These are phyloP conservation scores for Thyridium curvatum DNA, from an alignment of 2,329 filamentous ascomycete genomes.

Conservation along the genomic window DNA sequence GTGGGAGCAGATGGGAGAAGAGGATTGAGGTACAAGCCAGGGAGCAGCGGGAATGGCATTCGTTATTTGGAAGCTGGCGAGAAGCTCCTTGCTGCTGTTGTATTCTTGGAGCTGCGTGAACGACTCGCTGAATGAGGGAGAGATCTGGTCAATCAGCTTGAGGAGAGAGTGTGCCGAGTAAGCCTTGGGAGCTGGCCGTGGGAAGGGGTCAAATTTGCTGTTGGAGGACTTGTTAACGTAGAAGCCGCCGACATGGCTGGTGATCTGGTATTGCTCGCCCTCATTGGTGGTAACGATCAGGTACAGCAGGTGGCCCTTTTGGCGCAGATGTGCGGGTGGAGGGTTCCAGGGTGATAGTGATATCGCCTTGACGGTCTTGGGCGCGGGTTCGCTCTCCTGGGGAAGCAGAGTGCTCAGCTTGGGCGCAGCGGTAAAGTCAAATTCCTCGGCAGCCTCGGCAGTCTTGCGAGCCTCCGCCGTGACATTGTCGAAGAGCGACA, in stretches of 20 bases:
- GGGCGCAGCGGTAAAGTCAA: constrained; percentile 68
- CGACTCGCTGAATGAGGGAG: constrained; percentile 71
- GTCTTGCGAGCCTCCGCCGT: constrained; percentile 34
- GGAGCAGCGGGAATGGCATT: constrained; percentile 89
- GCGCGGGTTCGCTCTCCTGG: constrained; percentile 56
- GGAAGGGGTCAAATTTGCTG: constrained; percentile 87
- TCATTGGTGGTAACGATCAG: constrained; percentile 85
- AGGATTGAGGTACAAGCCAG: constrained; percentile 74
- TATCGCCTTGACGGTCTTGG: constrained; percentile 87
- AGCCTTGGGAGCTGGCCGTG: constrained; percentile 71
- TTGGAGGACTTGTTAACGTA: constrained; percentile 96
- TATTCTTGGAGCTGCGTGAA: constrained; percentile 78
- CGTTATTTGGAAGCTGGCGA: constrained; percentile 91
- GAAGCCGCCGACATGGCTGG: constrained; percentile 88
- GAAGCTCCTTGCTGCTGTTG: constrained; percentile 78
- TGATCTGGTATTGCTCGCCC: constrained; percentile 91
- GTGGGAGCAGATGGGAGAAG: constrained; percentile 61
- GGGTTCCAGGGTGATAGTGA: constrained; percentile 94
- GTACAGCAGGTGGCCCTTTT: constrained; percentile 90
- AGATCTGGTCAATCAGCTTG: constrained; percentile 69
- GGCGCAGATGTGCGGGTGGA: constrained; percentile 82
- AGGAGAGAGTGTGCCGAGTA: constrained; percentile 80
- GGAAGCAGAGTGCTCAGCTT: constrained; percentile 68
- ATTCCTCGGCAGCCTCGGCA: constrained; percentile 46
- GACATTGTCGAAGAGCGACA: constrained; percentile 82